Evolutionary conservation across 768 basidiomycete species (phyloP).

Genomic region (Kwoniella bestiolae): DNA sequence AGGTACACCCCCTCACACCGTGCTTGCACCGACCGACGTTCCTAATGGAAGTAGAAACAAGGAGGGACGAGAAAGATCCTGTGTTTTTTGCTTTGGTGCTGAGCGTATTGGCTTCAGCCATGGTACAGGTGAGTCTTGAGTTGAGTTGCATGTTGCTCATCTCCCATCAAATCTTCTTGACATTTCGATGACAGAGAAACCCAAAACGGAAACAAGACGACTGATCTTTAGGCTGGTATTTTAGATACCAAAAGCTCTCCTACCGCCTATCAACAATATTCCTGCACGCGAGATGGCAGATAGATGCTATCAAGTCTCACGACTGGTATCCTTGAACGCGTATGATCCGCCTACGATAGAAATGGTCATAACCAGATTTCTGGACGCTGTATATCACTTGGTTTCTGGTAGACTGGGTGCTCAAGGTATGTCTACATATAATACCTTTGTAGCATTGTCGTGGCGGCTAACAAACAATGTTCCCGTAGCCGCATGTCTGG

Average conservation of each 20-base stretch:
- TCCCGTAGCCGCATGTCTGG: conserved; percentile 12
- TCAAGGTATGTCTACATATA: conserved; percentile 10
- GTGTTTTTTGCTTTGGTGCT: conserved; percentile 42
- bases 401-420: conserved; percentile 13
- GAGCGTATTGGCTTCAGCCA: conserved; percentile 76
- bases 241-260: conserved; percentile 16
- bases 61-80: conserved; percentile 67
- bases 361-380: conserved; percentile 4
- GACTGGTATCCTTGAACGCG: conserved; percentile 1
- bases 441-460: too few species aligned
- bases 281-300: conserved; percentile 8
- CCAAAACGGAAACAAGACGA: neutral
- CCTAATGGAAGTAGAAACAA: conserved; percentile 78
- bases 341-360: conserved; percentile 19
- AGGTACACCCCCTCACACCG: conserved; percentile 85
- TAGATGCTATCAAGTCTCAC: conserved; percentile 10
- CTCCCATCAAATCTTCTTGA: neutral
- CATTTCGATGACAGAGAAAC: neutral
- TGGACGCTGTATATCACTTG: conserved; percentile 9
- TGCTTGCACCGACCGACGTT: conserved; percentile 91
- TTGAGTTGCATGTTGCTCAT: too few species aligned
- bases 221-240: too few species aligned
- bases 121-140: conserved; percentile 75
- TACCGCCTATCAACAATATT: conserved; percentile 3
- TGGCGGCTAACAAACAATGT: neutral